Conservation (phyloP, 1,284 basidiomycete species). For the Tilletiopsis washingtonensis region DNA sequence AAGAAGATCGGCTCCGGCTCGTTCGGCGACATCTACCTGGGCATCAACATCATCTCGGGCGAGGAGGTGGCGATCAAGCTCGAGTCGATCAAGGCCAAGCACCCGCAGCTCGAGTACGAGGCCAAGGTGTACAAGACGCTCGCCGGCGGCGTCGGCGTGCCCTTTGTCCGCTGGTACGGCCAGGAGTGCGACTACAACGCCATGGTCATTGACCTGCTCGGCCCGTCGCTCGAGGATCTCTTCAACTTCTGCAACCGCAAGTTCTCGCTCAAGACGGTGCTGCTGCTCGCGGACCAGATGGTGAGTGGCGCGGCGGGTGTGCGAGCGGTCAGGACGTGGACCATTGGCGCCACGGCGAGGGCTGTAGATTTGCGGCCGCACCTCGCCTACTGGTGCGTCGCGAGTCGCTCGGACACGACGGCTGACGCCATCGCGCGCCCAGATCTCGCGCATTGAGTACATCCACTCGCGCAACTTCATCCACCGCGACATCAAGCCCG, state of each 20-base stretch:
- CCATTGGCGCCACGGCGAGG: no score
- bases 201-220: slow-evolving; percentile 96
- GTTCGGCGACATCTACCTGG: slow-evolving; percentile 99
- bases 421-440: slow-evolving; percentile 4
- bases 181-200: slow-evolving; percentile 99
- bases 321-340: no score
- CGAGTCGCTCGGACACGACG: background rate
- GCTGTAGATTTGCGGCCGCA: background rate
- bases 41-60: slow-evolving; percentile 99
- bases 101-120: slow-evolving; percentile 99
- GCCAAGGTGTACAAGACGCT: slow-evolving; percentile 62
- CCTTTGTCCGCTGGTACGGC: slow-evolving; percentile 96
- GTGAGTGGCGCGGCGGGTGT: slow-evolving; percentile 59
- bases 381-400: background rate
- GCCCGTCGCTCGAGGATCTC: slow-evolving; percentile 92
- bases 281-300: slow-evolving; percentile 92
- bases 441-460: slow-evolving; percentile 99
- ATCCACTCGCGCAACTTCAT: slow-evolving; percentile 99
- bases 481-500: slow-evolving; percentile 97
- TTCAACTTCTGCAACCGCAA: slow-evolving; percentile 99
- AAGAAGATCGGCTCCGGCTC: slow-evolving; percentile 99
- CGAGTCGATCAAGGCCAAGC: slow-evolving; percentile 98
- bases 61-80: slow-evolving; percentile 99
- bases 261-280: slow-evolving; percentile 92
- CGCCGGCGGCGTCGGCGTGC: slow-evolving; percentile 95